A percentile compares a stretch with the other conserved stretches of the same genome.
phyloP scores from a whole-genome alignment of 495 filamentous ascomycete species.

The Tuber microsphaerosporum region DNA sequence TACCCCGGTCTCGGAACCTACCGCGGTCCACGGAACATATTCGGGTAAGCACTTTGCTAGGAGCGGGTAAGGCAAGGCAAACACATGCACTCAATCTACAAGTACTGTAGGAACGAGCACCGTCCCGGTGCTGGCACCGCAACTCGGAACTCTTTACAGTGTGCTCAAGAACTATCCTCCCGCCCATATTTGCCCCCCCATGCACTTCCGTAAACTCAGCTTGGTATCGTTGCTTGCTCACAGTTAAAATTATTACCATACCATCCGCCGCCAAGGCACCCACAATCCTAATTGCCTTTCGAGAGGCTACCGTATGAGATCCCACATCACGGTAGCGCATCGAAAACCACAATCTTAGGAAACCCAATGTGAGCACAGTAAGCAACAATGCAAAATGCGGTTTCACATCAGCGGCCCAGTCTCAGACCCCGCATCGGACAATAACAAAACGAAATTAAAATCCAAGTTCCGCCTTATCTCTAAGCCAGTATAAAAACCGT shows the following conservation, averaged over 20 bases:
- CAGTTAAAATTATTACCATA: background rate
- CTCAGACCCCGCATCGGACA: background rate
- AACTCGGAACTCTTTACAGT: background rate
- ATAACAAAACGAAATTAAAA: background rate
- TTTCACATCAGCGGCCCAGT: background rate
- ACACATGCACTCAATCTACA: background rate
- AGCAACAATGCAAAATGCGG: background rate
- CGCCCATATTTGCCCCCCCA: background rate
- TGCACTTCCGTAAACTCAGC: background rate
- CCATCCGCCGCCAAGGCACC: background rate
- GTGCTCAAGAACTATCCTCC: background rate
- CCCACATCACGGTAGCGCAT: background rate
- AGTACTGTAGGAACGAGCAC: background rate
- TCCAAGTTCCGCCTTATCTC: background rate
- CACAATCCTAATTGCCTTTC: background rate
- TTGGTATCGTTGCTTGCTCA: background rate
- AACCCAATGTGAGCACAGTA: background rate
- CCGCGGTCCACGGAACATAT: background rate
- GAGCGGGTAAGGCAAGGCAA: background rate
- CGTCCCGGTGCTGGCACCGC: background rate
- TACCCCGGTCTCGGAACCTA: background rate
- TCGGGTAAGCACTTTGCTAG: background rate
- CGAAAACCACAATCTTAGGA: background rate
- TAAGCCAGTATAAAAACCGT: background rate
- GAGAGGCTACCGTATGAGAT: background rate